These are phyloP conservation scores for Carex parvula DNA, from an alignment of 176 grass and related monocot species.

Conservation along the genomic window DNA sequence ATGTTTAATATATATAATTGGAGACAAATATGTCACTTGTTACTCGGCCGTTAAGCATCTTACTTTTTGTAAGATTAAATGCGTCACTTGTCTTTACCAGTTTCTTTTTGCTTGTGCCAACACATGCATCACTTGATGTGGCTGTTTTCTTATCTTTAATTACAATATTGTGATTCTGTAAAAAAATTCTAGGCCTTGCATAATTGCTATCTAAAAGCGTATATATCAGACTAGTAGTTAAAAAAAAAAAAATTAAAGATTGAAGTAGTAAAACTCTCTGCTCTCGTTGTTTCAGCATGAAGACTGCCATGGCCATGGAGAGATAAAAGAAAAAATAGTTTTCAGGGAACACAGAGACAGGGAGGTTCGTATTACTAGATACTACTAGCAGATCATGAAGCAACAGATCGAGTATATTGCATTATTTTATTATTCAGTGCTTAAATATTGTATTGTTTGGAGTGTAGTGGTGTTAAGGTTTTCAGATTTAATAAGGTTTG, in stretches of 20 bases:
- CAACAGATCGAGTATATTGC: background rate
- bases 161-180: background rate
- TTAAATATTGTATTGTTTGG: background rate
- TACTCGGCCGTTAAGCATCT: no score
- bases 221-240: background rate
- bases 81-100: no score
- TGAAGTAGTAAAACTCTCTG: background rate
- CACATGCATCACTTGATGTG: no score
- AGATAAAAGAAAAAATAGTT: background rate
- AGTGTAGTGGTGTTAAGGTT: background rate
- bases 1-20: no score
- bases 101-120: no score
- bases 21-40: no score
- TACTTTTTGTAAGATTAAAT: no score
- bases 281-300: background rate
- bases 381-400: background rate
- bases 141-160: no score
- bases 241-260: background rate
- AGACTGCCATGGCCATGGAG: background rate
- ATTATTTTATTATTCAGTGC: background rate
- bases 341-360: slow-evolving; percentile 8
- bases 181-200: background rate
- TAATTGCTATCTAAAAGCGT: background rate
- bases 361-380: background rate
- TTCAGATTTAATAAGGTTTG: background rate